Percentiles rank a stretch among this genome's conserved stretches.
These are phyloP conservation scores for Nothopassalora personata DNA, from an alignment of 2,329 filamentous ascomycete genomes.

Conservation along the genomic window DNA sequence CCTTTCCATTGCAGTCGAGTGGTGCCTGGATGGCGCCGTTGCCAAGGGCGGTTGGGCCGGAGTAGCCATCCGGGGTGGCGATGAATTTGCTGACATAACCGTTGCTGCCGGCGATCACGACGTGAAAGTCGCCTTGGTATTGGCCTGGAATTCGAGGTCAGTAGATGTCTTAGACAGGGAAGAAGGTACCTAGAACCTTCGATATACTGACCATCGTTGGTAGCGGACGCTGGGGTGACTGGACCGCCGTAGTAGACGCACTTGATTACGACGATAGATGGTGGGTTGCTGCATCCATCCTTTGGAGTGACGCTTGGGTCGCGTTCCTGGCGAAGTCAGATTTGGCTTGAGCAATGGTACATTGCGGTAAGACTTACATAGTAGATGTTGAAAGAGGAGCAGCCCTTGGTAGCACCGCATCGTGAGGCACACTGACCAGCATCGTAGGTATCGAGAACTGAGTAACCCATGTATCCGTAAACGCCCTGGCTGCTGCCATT, in stretches of 20 bases:
- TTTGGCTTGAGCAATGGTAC: constrained; percentile 4
- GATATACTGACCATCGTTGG: constrained; percentile 11
- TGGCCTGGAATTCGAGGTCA: constrained; percentile 15
- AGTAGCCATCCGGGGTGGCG: constrained; percentile 22
- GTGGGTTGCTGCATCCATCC: constrained; percentile 31
- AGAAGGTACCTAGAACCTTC: no score
- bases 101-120: constrained; percentile 16
- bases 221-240: constrained; percentile 25
- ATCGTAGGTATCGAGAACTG: constrained; percentile 25
- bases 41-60: constrained; percentile 16
- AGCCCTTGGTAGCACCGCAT: constrained; percentile 29
- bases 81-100: constrained; percentile 28
- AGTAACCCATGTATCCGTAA: constrained; percentile 27
- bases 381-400: constrained; percentile 33
- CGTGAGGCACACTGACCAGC: constrained; percentile 25
- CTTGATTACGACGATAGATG: constrained; percentile 36
- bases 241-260: constrained; percentile 35
- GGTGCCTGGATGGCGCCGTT: constrained; percentile 30
- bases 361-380: constrained; percentile 8
- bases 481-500: constrained; percentile 11
- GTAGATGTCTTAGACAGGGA: constrained; percentile 10
- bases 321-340: constrained; percentile 26
- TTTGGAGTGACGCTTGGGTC: constrained; percentile 29
- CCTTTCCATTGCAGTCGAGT: constrained; percentile 26
- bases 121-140: constrained; percentile 14